Evolutionary conservation across 169 alveolate genomes (phyloP).

Genomic region (Neospora caninum): DNA sequence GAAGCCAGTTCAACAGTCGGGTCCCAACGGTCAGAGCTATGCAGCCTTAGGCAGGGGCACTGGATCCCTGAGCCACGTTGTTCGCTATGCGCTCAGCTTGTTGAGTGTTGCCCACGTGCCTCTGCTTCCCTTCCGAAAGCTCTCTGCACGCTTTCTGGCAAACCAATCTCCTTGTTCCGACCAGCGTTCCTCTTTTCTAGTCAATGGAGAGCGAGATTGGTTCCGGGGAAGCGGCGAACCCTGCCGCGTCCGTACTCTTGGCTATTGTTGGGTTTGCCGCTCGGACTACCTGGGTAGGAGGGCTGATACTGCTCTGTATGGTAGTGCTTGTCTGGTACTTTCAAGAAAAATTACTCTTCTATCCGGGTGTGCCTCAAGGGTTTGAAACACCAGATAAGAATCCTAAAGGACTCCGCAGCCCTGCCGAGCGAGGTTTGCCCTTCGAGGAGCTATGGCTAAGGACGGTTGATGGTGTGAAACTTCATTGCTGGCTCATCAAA

Average conservation of each 20-base stretch:
- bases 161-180: neutral
- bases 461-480: conserved; percentile 62
- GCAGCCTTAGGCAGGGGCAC: neutral
- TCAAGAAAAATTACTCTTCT: conserved; percentile 64
- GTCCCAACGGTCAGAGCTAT: neutral
- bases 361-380: conserved; percentile 59
- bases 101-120: too few relatives aligned
- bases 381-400: conserved; percentile 35
- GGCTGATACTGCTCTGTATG: conserved; percentile 37
- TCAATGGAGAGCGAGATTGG: neutral
- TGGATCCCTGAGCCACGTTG: neutral
- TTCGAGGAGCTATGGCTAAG: conserved; percentile 55
- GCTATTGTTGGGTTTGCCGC: conserved; percentile 5
- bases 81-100: neutral
- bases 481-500: conserved; percentile 53
- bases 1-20: neutral
- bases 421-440: conserved; percentile 58
- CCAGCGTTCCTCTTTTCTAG: neutral
- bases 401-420: conserved; percentile 48
- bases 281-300: conserved; percentile 68
- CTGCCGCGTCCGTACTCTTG: neutral
- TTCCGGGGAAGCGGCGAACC: neutral
- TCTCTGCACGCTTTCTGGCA: neutral
- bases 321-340: conserved; percentile 57
- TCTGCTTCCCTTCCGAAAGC: neutral